These are phyloP conservation scores for Penicillium lividum DNA, from an alignment of 495 filamentous ascomycete species.

Conservation along the genomic window DNA sequence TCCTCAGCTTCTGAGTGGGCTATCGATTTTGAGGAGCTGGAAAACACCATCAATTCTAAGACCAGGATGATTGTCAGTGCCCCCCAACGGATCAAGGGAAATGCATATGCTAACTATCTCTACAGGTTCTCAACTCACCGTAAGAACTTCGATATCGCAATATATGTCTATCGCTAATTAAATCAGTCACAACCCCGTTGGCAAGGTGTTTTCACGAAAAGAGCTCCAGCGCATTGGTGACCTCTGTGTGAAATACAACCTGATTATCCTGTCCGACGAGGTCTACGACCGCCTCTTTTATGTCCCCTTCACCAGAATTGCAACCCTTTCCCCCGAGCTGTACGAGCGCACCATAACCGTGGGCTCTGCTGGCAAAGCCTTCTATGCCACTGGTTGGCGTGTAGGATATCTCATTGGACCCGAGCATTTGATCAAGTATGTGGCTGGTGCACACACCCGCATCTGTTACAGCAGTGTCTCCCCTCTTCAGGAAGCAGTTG, in stretches of 20 bases:
- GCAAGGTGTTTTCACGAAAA: conserved; percentile 83
- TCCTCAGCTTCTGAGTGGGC: conserved; percentile 86
- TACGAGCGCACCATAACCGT: conserved; percentile 87
- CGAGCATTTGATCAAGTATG: conserved; percentile 86
- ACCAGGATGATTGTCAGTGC: conserved; percentile 91
- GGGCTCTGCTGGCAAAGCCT: conserved; percentile 94
- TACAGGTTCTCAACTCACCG: conserved; percentile 47
- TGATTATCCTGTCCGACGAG: conserved; percentile 95
- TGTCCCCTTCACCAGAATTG: conserved; percentile 88
- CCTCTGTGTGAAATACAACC: conserved; percentile 88
- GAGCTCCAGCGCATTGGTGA: conserved; percentile 87
- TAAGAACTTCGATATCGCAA: conserved; percentile 20
- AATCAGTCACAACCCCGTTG: conserved; percentile 85
- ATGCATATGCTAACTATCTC: not conserved
- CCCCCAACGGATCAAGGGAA: not conserved
- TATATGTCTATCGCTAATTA: not conserved
- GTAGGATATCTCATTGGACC: conserved; percentile 95
- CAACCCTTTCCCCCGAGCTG: conserved; percentile 83
- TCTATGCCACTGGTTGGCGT: conserved; percentile 96
- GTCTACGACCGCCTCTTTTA: conserved; percentile 96
- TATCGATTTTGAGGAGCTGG: conserved; percentile 80
- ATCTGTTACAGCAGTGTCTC: conserved; percentile 96
- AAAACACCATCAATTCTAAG: conserved; percentile 76
- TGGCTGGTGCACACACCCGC: conserved; percentile 86
- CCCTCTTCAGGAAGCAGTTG: conserved; percentile 93